Percentiles rank a stretch among this genome's conserved stretches.
Evolutionary conservation across 1,284 basidiomycete genomes (phyloP).

Genomic region (Leccinum subrobustum): DNA sequence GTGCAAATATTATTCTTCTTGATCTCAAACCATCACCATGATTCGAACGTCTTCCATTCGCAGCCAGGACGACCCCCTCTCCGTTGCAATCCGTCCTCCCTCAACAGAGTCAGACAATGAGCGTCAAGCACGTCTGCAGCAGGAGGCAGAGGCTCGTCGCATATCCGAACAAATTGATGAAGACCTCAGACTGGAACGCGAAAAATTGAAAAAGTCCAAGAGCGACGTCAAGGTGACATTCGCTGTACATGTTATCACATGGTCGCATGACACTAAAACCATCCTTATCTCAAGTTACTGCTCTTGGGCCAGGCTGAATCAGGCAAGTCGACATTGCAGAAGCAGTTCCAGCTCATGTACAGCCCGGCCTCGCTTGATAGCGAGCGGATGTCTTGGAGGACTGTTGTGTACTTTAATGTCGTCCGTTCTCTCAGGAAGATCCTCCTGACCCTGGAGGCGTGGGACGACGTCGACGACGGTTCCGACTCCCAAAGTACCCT

Average conservation of each 20-base stretch:
- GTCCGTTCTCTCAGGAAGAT: slow-evolving; percentile 76
- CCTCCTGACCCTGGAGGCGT: slow-evolving; percentile 63
- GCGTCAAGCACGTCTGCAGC: slow-evolving; percentile 53
- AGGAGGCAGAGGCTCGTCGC: slow-evolving; percentile 70
- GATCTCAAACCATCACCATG: slow-evolving; percentile 39
- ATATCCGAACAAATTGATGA: slow-evolving; percentile 80
- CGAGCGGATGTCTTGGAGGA: slow-evolving; percentile 77
- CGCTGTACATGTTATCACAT: slow-evolving; percentile 14
- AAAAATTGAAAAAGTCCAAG: slow-evolving; percentile 58
- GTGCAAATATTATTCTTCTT: slow-evolving; percentile 15
- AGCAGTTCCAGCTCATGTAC: slow-evolving; percentile 86
- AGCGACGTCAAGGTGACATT: slow-evolving; percentile 68
- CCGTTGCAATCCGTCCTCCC: slow-evolving; percentile 65
- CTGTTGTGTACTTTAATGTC: slow-evolving; percentile 83
- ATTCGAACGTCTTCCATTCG: slow-evolving; percentile 67
- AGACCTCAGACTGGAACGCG: slow-evolving; percentile 65
- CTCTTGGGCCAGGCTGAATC: slow-evolving; percentile 81
- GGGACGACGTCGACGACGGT: slow-evolving; percentile 60
- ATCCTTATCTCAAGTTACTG: slow-evolving; percentile 49
- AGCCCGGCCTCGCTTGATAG: slow-evolving; percentile 71
- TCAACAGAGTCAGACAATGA: slow-evolving; percentile 64
- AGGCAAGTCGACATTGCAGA: slow-evolving; percentile 79
- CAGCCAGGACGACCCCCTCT: slow-evolving; percentile 72
- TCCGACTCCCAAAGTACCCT: slow-evolving; percentile 38
- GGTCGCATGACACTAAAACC: slow-evolving; percentile 17